Conservation (phyloP, 1,139 yeast species). For the Hyphopichia pseudoburtonii region DNA sequence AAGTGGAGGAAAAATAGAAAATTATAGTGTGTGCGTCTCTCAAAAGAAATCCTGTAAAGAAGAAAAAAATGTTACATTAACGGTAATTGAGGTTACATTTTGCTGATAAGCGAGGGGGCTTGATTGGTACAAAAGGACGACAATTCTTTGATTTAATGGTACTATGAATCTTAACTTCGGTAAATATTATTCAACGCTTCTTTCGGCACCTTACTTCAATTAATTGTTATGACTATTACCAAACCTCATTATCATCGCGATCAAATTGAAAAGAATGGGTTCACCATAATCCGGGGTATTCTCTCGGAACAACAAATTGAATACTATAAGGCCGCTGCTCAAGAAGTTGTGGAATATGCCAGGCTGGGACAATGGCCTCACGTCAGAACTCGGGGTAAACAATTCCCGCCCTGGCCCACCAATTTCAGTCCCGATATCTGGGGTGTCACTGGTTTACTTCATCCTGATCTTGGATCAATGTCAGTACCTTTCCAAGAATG, state of each 20-base stretch:
- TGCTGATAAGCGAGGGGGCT: no score
- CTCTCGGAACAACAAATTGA: slow-evolving; percentile 43
- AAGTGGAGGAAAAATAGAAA: no score
- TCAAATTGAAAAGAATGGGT: slow-evolving; percentile 46
- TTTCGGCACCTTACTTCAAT: no score
- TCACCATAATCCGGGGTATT: slow-evolving; percentile 42
- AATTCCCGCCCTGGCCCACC: slow-evolving; percentile 61
- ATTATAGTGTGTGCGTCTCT: no score
- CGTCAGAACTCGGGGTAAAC: slow-evolving; percentile 55
- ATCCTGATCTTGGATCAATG: slow-evolving; percentile 47
- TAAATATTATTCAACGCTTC: no score
- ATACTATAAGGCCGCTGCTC: slow-evolving; percentile 37
- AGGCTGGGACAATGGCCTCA: slow-evolving; percentile 53
- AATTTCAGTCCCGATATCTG: slow-evolving; percentile 57
- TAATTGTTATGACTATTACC: background rate
- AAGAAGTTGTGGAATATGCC: slow-evolving; percentile 44
- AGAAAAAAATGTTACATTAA: no score
- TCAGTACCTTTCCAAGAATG: slow-evolving; percentile 44
- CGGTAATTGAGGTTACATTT: no score
- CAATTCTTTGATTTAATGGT: no score
- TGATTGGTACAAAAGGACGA: no score
- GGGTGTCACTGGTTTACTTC: slow-evolving; percentile 54
- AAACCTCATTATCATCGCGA: slow-evolving; percentile 19
- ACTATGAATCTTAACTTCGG: no score
- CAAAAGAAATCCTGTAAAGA: no score